These are phyloP conservation scores for Sedum album DNA, from an alignment of 164 flowering plant genomes.

Conservation along the genomic window DNA sequence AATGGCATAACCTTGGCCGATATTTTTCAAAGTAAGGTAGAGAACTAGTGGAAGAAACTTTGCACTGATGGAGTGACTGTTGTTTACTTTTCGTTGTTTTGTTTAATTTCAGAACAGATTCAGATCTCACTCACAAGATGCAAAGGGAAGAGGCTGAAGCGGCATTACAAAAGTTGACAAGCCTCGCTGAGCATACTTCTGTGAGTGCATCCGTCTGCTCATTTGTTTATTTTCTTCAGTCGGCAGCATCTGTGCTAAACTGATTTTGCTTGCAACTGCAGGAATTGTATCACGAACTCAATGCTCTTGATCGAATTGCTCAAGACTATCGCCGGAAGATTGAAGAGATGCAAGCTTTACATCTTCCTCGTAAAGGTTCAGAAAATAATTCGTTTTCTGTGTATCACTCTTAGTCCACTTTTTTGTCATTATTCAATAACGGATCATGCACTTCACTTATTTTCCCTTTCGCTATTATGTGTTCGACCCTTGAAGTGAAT, in stretches of 20 bases:
- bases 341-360: slow-evolving; percentile 19
- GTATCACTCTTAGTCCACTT: background rate
- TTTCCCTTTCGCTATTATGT: background rate
- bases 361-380: slow-evolving; percentile 21
- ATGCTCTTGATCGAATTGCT: slow-evolving; percentile 26
- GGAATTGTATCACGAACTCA: slow-evolving; percentile 35
- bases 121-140: slow-evolving; percentile 23
- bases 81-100: background rate
- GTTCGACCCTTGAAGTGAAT: background rate
- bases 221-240: background rate
- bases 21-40: slow-evolving; percentile 35
- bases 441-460: background rate
- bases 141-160: slow-evolving; percentile 28
- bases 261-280: slow-evolving; percentile 8
- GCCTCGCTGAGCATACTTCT: slow-evolving; percentile 49
- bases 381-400: background rate
- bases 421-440: background rate
- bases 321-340: slow-evolving; percentile 23
- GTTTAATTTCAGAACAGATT: slow-evolving; percentile 29
- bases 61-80: no score
- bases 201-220: slow-evolving; percentile 26
- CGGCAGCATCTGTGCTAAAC: background rate
- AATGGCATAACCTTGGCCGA: slow-evolving; percentile 57
- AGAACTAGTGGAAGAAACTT: background rate
- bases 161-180: slow-evolving; percentile 39